Evolutionary conservation across 2,329 filamentous ascomycete species (phyloP), one percentile per base, ranked within the genome.

Genomic region (Coniella vitis): DNA sequence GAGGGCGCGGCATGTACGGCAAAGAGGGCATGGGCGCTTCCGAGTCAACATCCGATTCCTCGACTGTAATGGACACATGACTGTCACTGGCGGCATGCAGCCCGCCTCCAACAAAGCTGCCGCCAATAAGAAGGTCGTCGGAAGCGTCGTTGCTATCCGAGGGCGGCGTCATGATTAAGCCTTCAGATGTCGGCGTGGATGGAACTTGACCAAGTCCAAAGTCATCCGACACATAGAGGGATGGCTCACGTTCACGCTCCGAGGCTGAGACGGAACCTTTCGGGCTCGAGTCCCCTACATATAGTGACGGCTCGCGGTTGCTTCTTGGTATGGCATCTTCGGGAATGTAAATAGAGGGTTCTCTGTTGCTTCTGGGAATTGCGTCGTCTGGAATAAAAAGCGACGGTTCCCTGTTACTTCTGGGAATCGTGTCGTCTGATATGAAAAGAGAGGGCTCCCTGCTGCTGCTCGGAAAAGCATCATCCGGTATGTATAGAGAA

Each of bases 191-290:
- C 14, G 51, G 51, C 20, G 51, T 53, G 16, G 51, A 51, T 21
- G 48, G 51, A 12, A 69, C 54, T n/a, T 61, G 61, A 3, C 73
- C 68, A 49, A 71, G 75, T 31, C 75, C 70, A 10, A 74, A 76
- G 50, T 80, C 77, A 53, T 82, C 79, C 1, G 76, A 76, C 9
- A 82, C 73, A 57, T 82, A 83, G 40, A 82, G 79, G 3, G 76
- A 79, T 1, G 77, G 76, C 55, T 80, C 76, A 29, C 77, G 76
- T 55, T 80, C 76, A 29, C 77, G 69, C 42, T 65, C 68, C 1
- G 63, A 62, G 4, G 64, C 58, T 39, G 36, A 66, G 58, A 38
- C 61, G 0, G 63, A 61, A 14, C 25, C 49, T 13, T 39, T 53
- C 14, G 48, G 43, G 25, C 48, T 45, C 16, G 47, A 76, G 51